Conservation (phyloP, 257 asterid species). For the Salvia splendens region DNA sequence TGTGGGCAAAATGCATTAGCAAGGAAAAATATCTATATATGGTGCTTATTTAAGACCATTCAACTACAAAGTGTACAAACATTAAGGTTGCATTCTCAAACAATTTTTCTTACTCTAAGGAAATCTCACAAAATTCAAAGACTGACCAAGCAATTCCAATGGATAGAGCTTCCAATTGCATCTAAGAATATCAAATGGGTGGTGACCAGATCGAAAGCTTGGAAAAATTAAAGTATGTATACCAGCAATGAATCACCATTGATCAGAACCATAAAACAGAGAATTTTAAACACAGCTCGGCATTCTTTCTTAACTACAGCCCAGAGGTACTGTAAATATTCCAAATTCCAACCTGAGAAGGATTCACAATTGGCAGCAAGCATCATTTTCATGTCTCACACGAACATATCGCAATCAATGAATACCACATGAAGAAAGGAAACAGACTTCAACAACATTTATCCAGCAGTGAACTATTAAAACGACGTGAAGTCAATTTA, state of each 20-base stretch:
- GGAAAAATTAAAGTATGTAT: not conserved
- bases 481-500: conserved; percentile 5
- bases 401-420: not conserved
- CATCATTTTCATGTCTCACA: not conserved
- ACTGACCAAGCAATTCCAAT: not conserved
- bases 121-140: not conserved
- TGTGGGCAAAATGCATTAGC: conserved; percentile 10
- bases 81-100: conserved; percentile 11
- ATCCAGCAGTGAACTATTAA: not conserved
- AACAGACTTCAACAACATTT: not conserved
- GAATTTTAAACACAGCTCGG: not conserved
- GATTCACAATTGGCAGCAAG: not conserved
- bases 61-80: conserved; percentile 4
- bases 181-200: conserved; percentile 12
- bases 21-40: not conserved
- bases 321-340: not conserved
- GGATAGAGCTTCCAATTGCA: conserved; percentile 11
- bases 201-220: not conserved
- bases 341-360: not conserved
- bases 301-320: conserved; percentile 15
- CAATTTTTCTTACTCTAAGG: not conserved
- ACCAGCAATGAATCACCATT: not conserved
- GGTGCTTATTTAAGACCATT: not conserved
- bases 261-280: not conserved
- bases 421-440: not conserved